Evolutionary conservation across 306 rosid species (phyloP).

Genomic region (Prunus mira): DNA sequence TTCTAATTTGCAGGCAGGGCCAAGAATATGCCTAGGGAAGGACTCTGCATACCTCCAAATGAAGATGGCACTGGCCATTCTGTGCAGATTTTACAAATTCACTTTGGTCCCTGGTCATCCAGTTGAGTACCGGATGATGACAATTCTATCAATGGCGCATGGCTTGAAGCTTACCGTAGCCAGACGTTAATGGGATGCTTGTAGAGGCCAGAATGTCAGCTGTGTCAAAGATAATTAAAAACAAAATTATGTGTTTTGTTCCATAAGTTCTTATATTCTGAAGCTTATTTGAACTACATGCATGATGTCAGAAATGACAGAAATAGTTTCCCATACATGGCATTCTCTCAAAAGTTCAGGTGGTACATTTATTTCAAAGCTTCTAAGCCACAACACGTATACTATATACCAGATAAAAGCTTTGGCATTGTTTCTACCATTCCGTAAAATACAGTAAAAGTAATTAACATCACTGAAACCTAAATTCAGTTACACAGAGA

Average conservation of each 20-base stretch:
- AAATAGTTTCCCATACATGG: background rate
- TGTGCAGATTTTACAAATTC: conserved; percentile 86
- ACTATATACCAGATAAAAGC: background rate
- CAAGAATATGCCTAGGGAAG: conserved; percentile 90
- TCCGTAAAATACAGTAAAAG: background rate
- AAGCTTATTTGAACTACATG: background rate
- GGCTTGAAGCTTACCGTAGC: conserved; percentile 72
- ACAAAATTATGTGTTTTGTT: conserved; percentile 4
- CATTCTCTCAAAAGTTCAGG: background rate
- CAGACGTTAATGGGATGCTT: conserved; percentile 29
- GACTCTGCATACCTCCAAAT: conserved; percentile 95
- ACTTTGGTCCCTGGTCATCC: conserved; percentile 61
- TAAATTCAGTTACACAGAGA: conserved; percentile 14
- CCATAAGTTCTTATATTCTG: background rate
- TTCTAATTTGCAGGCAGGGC: conserved; percentile 64
- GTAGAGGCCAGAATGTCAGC: background rate
- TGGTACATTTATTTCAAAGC: background rate
- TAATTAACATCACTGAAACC: background rate
- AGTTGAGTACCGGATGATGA: conserved; percentile 85
- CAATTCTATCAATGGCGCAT: conserved; percentile 81
- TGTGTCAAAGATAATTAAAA: background rate
- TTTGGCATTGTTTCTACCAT: background rate
- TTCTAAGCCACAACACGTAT: background rate
- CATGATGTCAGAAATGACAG: background rate
- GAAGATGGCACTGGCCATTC: conserved; percentile 83